A percentile compares a stretch with the other conserved stretches of the same genome.
These are phyloP conservation scores for Ustilago bromivora DNA, from an alignment of 1,284 basidiomycete species.

Conservation along the genomic window DNA sequence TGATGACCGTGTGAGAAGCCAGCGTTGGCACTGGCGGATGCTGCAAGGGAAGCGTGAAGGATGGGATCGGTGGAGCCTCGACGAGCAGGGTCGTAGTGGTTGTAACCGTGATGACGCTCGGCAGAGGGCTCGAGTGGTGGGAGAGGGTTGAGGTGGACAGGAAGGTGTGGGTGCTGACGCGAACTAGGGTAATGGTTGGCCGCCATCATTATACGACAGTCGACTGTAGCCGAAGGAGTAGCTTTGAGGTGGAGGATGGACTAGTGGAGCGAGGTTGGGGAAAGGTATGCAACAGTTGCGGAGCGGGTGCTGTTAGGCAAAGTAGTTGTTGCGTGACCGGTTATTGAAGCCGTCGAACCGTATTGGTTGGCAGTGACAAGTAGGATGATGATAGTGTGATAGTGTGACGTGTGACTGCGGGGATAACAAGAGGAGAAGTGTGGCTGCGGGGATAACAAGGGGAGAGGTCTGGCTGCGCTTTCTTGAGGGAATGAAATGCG, in stretches of 20 bases:
- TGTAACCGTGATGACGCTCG: slow-evolving; percentile 42
- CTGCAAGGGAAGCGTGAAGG: slow-evolving; percentile 54
- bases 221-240: neutral
- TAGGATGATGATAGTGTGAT: too few species aligned
- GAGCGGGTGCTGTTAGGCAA: neutral
- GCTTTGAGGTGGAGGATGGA: neutral
- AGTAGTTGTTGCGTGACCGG: neutral
- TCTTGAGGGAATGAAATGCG: slow-evolving; percentile 3
- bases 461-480: neutral
- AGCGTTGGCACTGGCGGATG: slow-evolving; percentile 44
- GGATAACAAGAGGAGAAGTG: too few species aligned
- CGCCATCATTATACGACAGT: slow-evolving; percentile 44
- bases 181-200: slow-evolving; percentile 48
- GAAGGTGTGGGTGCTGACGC: slow-evolving; percentile 53
- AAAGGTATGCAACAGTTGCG: neutral
- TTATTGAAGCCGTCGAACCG: too few species aligned
- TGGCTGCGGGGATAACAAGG: neutral
- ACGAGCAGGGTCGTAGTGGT: slow-evolving; percentile 32
- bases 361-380: too few species aligned
- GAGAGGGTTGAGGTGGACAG: slow-evolving; percentile 49
- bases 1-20: slow-evolving; percentile 42
- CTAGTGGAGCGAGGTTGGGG: neutral
- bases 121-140: slow-evolving; percentile 53
- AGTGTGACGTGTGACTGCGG: too few species aligned
- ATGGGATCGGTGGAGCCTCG: slow-evolving; percentile 57